Base-by-base conservation (phyloP, 2,329 filamentous ascomycete species). In the Cladosporium sp. region DNA sequence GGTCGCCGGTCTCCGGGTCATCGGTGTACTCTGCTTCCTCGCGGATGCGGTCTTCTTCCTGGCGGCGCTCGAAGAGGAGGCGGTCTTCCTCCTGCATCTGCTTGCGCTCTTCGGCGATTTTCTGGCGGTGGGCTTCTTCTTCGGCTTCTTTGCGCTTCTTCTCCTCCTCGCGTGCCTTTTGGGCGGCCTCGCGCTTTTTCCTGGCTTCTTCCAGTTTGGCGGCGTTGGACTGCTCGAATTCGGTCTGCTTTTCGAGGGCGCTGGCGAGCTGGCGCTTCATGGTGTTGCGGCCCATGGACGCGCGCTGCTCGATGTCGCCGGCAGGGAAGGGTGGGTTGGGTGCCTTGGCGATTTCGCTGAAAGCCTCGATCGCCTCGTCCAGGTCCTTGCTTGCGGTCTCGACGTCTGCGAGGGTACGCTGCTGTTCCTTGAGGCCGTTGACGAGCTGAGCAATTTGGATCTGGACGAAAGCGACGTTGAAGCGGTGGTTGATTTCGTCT, bases 391-490 rank as follows among this genome's bases (percentile, higher is more conserved):
- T 87, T 1, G 94, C 93, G 64, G 90, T 87, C 75, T 96, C 86
- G 8, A 99, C 88, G 73, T 98, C 93, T 67, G 86, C 85, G 3
- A 94, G 84, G 0, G 90, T 91, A 60, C 93, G 89, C 75, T 93
- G 88, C 6, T 87, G 86, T 76, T 97, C 92, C 5, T 87, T 84
- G 64, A 97, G 83, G 41, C 82, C 84, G 78, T 92, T 90, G 64
- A 97, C 88, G 34, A 91, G 87, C 55, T 90, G 90, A 24, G 94
- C 94, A 64, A 98, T 88, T 77, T 97, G 93, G 69, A 97, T 96
- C 76, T 98, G 95, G 32, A 98, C 92, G 75, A 97, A 99, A 0
- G 95, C 95, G 32, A 99, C 92, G 74, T 99, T 99, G 85, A 99
- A 99, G 77, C 95, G 92, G 78, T 95, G 92, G 78, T 97, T 92